Percentiles rank a stretch among this genome's conserved stretches.
Conservation (phyloP, 148 eudicot species). For the Nepenthes mirabilis region DNA sequence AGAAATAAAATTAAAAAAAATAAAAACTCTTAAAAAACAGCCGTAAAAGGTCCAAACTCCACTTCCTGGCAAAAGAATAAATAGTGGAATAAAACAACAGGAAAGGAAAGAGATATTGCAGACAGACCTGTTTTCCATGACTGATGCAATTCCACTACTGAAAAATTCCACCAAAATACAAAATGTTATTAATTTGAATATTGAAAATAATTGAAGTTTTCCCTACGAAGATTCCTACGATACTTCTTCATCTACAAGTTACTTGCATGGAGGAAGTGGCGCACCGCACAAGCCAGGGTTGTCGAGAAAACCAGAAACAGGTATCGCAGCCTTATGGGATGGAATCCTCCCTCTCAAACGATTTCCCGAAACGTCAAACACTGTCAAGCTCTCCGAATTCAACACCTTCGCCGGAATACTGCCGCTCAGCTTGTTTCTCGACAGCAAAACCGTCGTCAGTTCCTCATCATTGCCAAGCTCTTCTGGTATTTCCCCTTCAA, state of each 20-base stretch:
- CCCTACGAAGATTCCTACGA: too few relatives aligned
- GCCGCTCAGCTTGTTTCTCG: slow-evolving; percentile 40
- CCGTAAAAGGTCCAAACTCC: too few relatives aligned
- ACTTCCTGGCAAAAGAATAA: too few relatives aligned
- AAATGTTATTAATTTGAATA: too few relatives aligned
- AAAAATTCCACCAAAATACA: too few relatives aligned
- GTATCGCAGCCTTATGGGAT: slow-evolving; percentile 37
- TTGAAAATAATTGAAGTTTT: too few relatives aligned
- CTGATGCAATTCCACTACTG: too few relatives aligned
- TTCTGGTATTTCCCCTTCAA: slow-evolving; percentile 42
- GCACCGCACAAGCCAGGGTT: slow-evolving; percentile 70
- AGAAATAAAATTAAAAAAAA: too few relatives aligned
- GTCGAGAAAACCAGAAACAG: slow-evolving; percentile 41
- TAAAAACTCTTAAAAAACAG: too few relatives aligned
- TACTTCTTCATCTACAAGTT: not conserved
- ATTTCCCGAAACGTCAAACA: slow-evolving; percentile 62
- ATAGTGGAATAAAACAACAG: too few relatives aligned
- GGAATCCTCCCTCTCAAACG: slow-evolving; percentile 56
- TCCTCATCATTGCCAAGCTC: slow-evolving; percentile 33
- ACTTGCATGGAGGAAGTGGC: slow-evolving; percentile 66
- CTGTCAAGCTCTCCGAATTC: slow-evolving; percentile 23
- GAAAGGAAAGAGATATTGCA: too few relatives aligned
- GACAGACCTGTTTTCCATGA: too few relatives aligned
- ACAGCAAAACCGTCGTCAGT: slow-evolving; percentile 30
- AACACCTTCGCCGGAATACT: slow-evolving; percentile 39